Conservation (phyloP, 805 yeast species). For the Suhomyces vadensis region DNA sequence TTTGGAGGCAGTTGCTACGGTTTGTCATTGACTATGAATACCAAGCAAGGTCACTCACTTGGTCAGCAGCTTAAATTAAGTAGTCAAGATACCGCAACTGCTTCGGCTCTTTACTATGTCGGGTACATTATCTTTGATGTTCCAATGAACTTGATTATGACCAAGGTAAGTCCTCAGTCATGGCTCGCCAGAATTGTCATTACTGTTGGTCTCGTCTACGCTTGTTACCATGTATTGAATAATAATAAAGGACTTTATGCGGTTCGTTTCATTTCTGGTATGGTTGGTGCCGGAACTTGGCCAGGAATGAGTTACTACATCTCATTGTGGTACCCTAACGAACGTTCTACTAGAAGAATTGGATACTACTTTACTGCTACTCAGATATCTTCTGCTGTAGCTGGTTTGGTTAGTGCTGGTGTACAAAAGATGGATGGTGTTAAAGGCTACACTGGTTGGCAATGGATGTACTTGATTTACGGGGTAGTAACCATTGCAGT, state of each 20-base stretch:
- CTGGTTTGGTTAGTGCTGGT: slow-evolving; percentile 85
- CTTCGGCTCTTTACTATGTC: slow-evolving; percentile 79
- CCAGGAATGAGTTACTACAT: slow-evolving; percentile 86
- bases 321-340: slow-evolving; percentile 81
- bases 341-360: slow-evolving; percentile 72
- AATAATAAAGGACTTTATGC: slow-evolving; percentile 65
- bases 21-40: slow-evolving; percentile 77
- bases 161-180: slow-evolving; percentile 77
- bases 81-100: slow-evolving; percentile 63
- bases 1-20: slow-evolving; percentile 80
- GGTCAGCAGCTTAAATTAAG: slow-evolving; percentile 50
- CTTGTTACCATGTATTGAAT: slow-evolving; percentile 67
- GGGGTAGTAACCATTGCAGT: slow-evolving; percentile 67
- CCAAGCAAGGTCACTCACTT: slow-evolving; percentile 60
- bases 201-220: slow-evolving; percentile 73
- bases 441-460: slow-evolving; percentile 77
- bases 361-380: slow-evolving; percentile 93
- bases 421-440: slow-evolving; percentile 78
- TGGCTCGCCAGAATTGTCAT: slow-evolving; percentile 81
- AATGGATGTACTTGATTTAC: slow-evolving; percentile 80
- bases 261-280: slow-evolving; percentile 67
- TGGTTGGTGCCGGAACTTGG: slow-evolving; percentile 87
- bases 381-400: slow-evolving; percentile 85
- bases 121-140: slow-evolving; percentile 83
- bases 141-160: slow-evolving; percentile 86